A percentile compares a stretch with the other conserved stretches of the same genome.
Evolutionary conservation across 1,284 basidiomycete species (phyloP).

Genomic region (Taiwanofungus camphoratus): DNA sequence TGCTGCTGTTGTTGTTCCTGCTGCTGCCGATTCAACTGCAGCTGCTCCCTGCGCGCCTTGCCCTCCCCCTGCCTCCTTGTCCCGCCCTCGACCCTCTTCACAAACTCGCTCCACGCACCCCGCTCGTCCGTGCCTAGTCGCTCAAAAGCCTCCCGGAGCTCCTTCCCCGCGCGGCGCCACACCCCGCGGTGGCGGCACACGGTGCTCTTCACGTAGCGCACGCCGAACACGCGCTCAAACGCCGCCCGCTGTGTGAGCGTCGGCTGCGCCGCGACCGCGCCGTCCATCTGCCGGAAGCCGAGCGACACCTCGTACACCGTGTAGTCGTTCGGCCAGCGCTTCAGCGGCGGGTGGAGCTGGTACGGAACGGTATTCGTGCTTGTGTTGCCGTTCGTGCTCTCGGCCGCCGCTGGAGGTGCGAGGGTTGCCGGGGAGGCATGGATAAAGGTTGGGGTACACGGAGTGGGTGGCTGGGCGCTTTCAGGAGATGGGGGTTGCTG

Average conservation of each 20-base stretch:
- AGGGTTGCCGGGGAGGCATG: conserved; percentile 9
- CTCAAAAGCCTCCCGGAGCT: conserved; percentile 44
- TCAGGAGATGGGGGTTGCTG: background rate
- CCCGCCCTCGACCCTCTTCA: conserved; percentile 42
- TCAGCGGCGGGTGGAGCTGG: conserved; percentile 50
- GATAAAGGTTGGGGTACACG: background rate
- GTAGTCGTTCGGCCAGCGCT: conserved; percentile 69
- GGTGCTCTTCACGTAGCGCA: conserved; percentile 63
- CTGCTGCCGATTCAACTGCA: no score
- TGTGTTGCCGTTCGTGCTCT: no score
- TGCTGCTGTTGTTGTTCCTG: background rate
- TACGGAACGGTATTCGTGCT: conserved; percentile 34
- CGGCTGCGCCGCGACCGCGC: conserved; percentile 37
- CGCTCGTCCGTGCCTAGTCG: conserved; percentile 48
- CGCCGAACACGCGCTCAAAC: conserved; percentile 61
- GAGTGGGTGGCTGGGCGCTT: background rate
- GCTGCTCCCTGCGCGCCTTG: background rate
- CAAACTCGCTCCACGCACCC: conserved; percentile 63
- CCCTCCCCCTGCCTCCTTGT: conserved; percentile 18
- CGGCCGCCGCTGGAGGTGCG: conserved; percentile 17
- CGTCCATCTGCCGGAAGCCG: conserved; percentile 54
- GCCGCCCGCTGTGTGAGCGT: conserved; percentile 49
- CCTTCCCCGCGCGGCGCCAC: conserved; percentile 48
- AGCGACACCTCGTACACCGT: conserved; percentile 53
- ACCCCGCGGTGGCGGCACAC: conserved; percentile 62